Base-by-base conservation (phyloP, 441 rosid species). In the Pelargonium fulgidum region DNA sequence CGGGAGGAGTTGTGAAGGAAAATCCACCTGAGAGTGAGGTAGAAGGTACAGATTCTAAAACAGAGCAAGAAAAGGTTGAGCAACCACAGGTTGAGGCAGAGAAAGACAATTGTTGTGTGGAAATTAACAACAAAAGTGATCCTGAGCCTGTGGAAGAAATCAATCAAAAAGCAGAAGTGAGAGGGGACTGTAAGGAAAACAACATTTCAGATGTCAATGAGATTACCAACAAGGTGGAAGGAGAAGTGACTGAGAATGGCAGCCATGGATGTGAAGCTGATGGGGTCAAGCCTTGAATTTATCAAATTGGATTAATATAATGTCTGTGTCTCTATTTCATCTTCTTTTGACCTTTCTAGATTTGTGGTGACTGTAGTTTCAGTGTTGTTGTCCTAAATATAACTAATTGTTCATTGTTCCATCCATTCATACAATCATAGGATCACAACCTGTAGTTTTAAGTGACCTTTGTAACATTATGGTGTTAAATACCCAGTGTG, bases 221-320 rank as follows among this genome's bases (percentile, higher is more conserved):
- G 4, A 29, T 29, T 29, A 29, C 36, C 36, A 29, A 29, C 36
- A 76, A 75, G 64, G 75, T 70, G 4, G 82, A 77, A 58, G 85
- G 75, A 52, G 80, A 76, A 71, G 75, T 36, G 42, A 64, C 69
- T 45, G 77, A 76, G 76, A 85, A 83, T 73, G 82, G 83, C 24
- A 76, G 68, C 54, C 58, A 58, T 50, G 81, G 79, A 13, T 54
- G 44, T 14, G 73, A 75, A 22, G 76, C 68, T 10, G 79, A 42
- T 13, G 65, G 71, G 71, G 66, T 72, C 69, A 77, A 70, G 74
- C 80, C 79, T 73, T 77, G 73, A 81, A 75, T 67, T 64, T 26
- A 54, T 70, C 66, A 17, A 62, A 70, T 16, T 56, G 65, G 73
- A 59, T 65, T 73, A 29, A 3, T 29, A 3, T 3, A 29, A 29